These are phyloP conservation scores for Penicillium pulvis DNA, from an alignment of 495 filamentous ascomycete species.

Conservation along the genomic window DNA sequence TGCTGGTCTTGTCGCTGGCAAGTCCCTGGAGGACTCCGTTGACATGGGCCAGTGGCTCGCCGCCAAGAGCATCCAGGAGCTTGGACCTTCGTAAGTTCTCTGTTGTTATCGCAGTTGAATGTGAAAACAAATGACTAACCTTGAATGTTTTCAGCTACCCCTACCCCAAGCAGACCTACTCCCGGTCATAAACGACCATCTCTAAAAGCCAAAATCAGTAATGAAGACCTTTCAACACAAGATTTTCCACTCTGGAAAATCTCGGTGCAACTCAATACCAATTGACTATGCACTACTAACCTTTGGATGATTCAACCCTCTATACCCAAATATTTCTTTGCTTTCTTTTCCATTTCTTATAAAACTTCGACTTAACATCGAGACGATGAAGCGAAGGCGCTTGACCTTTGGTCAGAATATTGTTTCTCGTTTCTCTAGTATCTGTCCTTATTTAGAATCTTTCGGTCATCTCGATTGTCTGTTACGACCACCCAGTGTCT, in stretches of 20 bases:
- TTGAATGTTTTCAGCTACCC: slow-evolving; percentile 61
- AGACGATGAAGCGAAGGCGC: slow-evolving; percentile 20
- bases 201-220: slow-evolving; percentile 20
- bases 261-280: slow-evolving; percentile 17
- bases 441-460: background rate
- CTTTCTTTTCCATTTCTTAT: slow-evolving; percentile 15
- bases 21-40: slow-evolving; percentile 70
- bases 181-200: slow-evolving; percentile 34
- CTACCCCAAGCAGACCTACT: slow-evolving; percentile 80
- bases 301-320: slow-evolving; percentile 53
- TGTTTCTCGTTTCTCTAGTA: background rate
- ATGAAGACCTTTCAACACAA: slow-evolving; percentile 24
- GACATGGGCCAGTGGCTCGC: slow-evolving; percentile 97
- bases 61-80: slow-evolving; percentile 84
- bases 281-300: slow-evolving; percentile 21
- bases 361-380: slow-evolving; percentile 39
- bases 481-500: background rate
- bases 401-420: background rate
- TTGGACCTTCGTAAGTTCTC: slow-evolving; percentile 84
- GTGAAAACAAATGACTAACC: slow-evolving; percentile 13
- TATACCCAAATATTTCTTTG: slow-evolving; percentile 42
- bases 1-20: slow-evolving; percentile 83
- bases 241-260: slow-evolving; percentile 15
- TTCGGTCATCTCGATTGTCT: background rate
- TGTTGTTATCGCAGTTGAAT: background rate